Evolutionary conservation across 2,329 filamentous ascomycete species (phyloP).

Genomic region (Venturia effusa): DNA sequence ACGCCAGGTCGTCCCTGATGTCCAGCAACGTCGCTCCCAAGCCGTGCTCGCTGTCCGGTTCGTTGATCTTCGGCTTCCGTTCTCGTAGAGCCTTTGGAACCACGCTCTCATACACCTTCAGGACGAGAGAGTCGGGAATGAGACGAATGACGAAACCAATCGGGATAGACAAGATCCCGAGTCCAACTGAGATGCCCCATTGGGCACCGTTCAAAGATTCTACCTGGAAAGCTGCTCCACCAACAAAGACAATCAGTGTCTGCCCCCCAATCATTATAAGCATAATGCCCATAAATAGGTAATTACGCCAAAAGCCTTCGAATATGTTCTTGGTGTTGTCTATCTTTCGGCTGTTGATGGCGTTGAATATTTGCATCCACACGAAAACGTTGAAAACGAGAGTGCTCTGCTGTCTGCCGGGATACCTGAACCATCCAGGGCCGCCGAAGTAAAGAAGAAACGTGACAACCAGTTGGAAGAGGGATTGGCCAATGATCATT

Average conservation of each 20-base stretch:
- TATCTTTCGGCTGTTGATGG: conserved; percentile 90
- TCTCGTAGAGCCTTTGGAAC: conserved; percentile 42
- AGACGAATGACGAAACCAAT: conserved; percentile 71
- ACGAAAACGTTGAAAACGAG: conserved; percentile 97
- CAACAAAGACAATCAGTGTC: conserved; percentile 80
- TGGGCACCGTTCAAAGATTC: conserved; percentile 57
- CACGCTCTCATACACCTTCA: conserved; percentile 28
- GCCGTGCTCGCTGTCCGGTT: conserved; percentile 29
- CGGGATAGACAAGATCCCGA: conserved; percentile 76
- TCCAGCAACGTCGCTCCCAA: conserved; percentile 63
- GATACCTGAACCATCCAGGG: conserved; percentile 48
- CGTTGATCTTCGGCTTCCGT: conserved; percentile 30
- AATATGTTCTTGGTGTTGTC: conserved; percentile 96
- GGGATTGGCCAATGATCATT: conserved; percentile 89
- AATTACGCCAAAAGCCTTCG: conserved; percentile 74
- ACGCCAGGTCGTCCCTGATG: conserved; percentile 69
- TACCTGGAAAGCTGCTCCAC: conserved; percentile 71
- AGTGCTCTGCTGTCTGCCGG: conserved; percentile 45
- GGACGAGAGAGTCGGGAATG: conserved; percentile 62
- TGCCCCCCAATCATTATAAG: conserved; percentile 80
- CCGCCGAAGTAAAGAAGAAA: conserved; percentile 76
- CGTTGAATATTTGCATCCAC: conserved; percentile 99
- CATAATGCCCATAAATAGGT: conserved; percentile 82
- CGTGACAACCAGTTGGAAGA: conserved; percentile 74
- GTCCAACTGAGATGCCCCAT: conserved; percentile 79